Conservation (phyloP, 768 basidiomycete genomes). For the Termitomyces eurrhizus region DNA sequence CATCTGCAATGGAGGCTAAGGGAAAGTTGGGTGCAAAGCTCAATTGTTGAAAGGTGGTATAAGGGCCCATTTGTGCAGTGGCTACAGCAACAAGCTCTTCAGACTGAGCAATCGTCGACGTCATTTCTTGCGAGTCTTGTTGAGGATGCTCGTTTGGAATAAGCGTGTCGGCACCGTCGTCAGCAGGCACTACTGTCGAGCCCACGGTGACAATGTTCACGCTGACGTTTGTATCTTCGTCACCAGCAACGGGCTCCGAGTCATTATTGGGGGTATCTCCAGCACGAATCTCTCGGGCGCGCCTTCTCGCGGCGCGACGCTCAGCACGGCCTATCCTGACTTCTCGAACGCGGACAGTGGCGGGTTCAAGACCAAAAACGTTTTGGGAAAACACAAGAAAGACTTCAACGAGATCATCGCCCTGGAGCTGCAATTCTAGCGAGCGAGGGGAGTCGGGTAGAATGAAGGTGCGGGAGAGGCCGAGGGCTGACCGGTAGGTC, state of each 20-base stretch:
- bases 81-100: slow-evolving; percentile 70
- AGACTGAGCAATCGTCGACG: slow-evolving; percentile 38
- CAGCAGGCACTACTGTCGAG: slow-evolving; percentile 29
- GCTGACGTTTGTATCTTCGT: slow-evolving; percentile 55
- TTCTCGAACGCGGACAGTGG: slow-evolving; percentile 91
- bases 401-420: slow-evolving; percentile 89
- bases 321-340: slow-evolving; percentile 89
- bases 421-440: slow-evolving; percentile 83
- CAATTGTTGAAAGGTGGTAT: slow-evolving; percentile 91
- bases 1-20: slow-evolving; percentile 83
- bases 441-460: slow-evolving; percentile 87
- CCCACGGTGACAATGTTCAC: slow-evolving; percentile 54
- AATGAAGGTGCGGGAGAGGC: slow-evolving; percentile 90
- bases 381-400: slow-evolving; percentile 90
- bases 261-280: slow-evolving; percentile 43
- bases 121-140: slow-evolving; percentile 26
- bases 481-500: slow-evolving; percentile 84
- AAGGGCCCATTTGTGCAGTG: slow-evolving; percentile 73
- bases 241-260: slow-evolving; percentile 39
- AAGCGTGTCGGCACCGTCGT: slow-evolving; percentile 32
- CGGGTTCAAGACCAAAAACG: slow-evolving; percentile 89
- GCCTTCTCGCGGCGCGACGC: slow-evolving; percentile 76
- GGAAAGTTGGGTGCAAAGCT: slow-evolving; percentile 84
- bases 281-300: slow-evolving; percentile 65
- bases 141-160: slow-evolving; percentile 41